These are phyloP conservation scores for Dactylellina haptotyla DNA, from an alignment of 2,329 filamentous ascomycete genomes.

Conservation along the genomic window DNA sequence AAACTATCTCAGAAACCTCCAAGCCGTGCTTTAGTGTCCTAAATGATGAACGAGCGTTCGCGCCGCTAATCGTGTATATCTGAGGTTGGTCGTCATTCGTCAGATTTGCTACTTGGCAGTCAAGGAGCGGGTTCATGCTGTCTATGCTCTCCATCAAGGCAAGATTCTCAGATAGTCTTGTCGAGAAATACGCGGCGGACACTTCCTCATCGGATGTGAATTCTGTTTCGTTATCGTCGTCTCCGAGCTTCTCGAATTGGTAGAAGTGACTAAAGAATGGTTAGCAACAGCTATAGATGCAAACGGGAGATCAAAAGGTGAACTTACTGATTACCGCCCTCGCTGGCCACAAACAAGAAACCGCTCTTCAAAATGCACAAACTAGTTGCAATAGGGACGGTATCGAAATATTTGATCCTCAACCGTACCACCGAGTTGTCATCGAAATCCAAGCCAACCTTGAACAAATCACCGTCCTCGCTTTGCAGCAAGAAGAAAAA, in stretches of 20 bases:
- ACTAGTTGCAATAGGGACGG: conserved; percentile 85
- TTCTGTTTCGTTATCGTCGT: conserved; percentile 89
- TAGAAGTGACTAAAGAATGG: conserved; percentile 74
- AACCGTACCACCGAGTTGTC: conserved; percentile 81
- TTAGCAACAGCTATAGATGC: conserved; percentile 20
- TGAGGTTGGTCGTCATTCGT: conserved; percentile 94
- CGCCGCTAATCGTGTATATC: conserved; percentile 91
- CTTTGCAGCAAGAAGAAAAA: conserved; percentile 98
- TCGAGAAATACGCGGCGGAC: conserved; percentile 84
- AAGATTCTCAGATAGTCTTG: conserved; percentile 81
- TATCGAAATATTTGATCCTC: conserved; percentile 98
- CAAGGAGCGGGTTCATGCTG: conserved; percentile 89
- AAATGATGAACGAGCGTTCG: conserved; percentile 87
- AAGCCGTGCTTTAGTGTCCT: conserved; percentile 91
- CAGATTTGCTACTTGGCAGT: conserved; percentile 90
- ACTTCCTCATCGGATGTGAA: conserved; percentile 83
- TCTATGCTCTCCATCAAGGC: conserved; percentile 85
- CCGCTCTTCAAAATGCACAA: conserved; percentile 95
- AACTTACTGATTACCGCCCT: conserved; percentile 80
- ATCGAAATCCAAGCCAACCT: conserved; percentile 92
- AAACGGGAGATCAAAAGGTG: not conserved
- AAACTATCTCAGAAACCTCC: conserved; percentile 94
- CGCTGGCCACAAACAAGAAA: conserved; percentile 90
- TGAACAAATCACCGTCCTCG: conserved; percentile 98
- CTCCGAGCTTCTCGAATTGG: conserved; percentile 95